Percentiles rank a stretch among this genome's conserved stretches.
Conservation (phyloP, 2,329 filamentous ascomycete species). For the Hymenoscyphus albidus region DNA sequence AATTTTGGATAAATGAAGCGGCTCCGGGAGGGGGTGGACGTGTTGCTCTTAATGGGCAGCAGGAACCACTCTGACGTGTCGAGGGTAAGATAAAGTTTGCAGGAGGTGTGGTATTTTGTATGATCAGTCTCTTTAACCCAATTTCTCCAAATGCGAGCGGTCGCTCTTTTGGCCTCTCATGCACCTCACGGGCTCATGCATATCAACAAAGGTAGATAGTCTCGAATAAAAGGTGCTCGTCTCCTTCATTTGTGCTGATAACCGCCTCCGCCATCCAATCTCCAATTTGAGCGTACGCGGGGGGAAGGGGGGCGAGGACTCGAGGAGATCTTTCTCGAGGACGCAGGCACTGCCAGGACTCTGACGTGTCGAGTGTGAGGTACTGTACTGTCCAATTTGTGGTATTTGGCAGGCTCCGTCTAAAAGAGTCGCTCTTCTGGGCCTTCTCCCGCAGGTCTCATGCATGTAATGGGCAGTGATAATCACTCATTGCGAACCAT, state of each 20-base stretch:
- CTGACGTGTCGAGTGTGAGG: conserved; percentile 33
- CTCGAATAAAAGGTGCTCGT: background rate
- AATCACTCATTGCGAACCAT: conserved; percentile 21
- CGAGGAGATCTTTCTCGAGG: conserved; percentile 15
- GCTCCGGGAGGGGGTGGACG: conserved; percentile 24
- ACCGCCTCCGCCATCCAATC: background rate
- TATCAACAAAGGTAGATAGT: conserved; percentile 2
- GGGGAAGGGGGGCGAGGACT: conserved; percentile 13
- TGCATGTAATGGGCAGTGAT: conserved; percentile 17
- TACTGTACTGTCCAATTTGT: background rate
- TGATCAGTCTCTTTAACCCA: conserved; percentile 12
- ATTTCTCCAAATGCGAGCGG: conserved; percentile 29
- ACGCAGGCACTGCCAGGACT: conserved; percentile 15
- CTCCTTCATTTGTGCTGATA: background rate
- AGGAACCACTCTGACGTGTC: conserved; percentile 33
- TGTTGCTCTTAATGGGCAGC: conserved; percentile 16
- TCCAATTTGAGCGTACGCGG: conserved; percentile 23
- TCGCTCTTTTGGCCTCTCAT: conserved; percentile 15
- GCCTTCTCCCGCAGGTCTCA: conserved; percentile 20
- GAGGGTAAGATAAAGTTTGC: conserved; percentile 15
- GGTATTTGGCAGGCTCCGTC: conserved; percentile 22
- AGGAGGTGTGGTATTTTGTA: conserved; percentile 19
- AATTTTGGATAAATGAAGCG: conserved; percentile 17
- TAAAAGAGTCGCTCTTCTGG: conserved; percentile 12
- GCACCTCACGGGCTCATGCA: conserved; percentile 26